phyloP scores from a whole-genome alignment of 768 basidiomycete genomes.

The Tulasnella sp. region DNA sequence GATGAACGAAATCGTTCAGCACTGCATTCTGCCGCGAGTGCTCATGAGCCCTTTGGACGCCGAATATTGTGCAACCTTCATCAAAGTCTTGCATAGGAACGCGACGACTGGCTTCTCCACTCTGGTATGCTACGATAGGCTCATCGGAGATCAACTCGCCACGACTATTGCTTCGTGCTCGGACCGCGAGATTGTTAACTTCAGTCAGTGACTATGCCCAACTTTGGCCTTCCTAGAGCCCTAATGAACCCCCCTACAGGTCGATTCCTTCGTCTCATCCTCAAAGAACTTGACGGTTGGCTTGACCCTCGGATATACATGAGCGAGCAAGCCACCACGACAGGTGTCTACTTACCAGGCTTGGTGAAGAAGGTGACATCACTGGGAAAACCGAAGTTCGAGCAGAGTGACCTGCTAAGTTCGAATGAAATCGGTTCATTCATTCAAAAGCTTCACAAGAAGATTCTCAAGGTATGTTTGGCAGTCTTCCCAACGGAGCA shows the following conservation, averaged over 20 bases:
- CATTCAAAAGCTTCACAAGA: constrained; percentile 79
- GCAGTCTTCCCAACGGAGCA: neutral
- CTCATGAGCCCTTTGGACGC: constrained; percentile 96
- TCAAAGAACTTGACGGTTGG: constrained; percentile 79
- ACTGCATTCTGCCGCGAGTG: constrained; percentile 89
- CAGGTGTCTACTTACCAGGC: constrained; percentile 11
- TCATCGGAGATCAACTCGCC: constrained; percentile 78
- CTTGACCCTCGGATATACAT: constrained; percentile 49
- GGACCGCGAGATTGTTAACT: constrained; percentile 93
- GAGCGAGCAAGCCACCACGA: constrained; percentile 44
- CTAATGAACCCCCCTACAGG: constrained; percentile 44
- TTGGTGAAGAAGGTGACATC: constrained; percentile 6
- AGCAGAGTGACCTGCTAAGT: constrained; percentile 51
- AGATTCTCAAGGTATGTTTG: constrained; percentile 58
- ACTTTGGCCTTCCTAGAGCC: neutral
- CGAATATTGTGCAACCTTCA: constrained; percentile 86
- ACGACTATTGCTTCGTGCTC: constrained; percentile 88
- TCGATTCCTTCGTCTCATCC: constrained; percentile 76
- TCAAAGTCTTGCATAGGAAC: constrained; percentile 78
- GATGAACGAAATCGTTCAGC: constrained; percentile 56
- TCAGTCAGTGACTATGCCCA: constrained; percentile 51
- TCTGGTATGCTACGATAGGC: constrained; percentile 78
- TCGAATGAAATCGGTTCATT: constrained; percentile 70
- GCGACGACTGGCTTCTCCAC: constrained; percentile 91
- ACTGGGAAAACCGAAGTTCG: constrained; percentile 15